Evolutionary conservation across 1,284 basidiomycete genomes (phyloP).

Genomic region (Tetrapyrgos nigripes): DNA sequence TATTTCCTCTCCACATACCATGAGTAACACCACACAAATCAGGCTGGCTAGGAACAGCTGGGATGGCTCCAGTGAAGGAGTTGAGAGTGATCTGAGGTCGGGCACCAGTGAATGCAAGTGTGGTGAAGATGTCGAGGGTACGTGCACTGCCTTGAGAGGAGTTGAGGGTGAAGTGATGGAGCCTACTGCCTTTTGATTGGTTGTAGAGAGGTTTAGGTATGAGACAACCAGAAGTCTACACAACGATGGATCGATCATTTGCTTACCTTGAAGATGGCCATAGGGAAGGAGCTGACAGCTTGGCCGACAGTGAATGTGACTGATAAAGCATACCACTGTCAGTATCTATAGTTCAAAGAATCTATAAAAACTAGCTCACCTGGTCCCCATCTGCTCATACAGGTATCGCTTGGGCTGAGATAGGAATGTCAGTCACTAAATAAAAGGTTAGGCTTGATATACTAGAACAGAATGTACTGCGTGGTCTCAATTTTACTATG

Average conservation of each 20-base stretch:
- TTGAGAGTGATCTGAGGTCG: conserved; percentile 38
- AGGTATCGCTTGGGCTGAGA: conserved; percentile 39
- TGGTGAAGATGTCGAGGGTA: conserved; percentile 40
- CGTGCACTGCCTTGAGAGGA: conserved; percentile 33
- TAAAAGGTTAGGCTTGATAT: background rate
- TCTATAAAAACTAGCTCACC: conserved; percentile 13
- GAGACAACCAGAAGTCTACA: background rate
- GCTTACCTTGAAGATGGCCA: conserved; percentile 43
- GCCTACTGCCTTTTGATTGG: conserved; percentile 33
- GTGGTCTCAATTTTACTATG: conserved; percentile 45
- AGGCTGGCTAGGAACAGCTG: conserved; percentile 34
- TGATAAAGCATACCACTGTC: background rate
- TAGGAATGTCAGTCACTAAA: background rate
- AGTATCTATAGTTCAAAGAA: conserved; percentile 1
- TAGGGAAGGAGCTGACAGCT: conserved; percentile 37
- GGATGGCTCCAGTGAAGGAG: conserved; percentile 34
- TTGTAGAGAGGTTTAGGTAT: background rate
- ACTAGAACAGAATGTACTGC: conserved; percentile 35
- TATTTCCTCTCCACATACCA: conserved; percentile 38
- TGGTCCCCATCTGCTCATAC: conserved; percentile 43
- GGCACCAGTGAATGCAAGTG: conserved; percentile 41
- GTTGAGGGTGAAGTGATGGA: conserved; percentile 30
- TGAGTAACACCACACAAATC: conserved; percentile 32
- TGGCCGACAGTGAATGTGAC: conserved; percentile 41
- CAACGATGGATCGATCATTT: conserved; percentile 12